Evolutionary conservation across 768 basidiomycete species (phyloP), one percentile per base, ranked within the genome.

Genomic region (Dentipellis fragilis): DNA sequence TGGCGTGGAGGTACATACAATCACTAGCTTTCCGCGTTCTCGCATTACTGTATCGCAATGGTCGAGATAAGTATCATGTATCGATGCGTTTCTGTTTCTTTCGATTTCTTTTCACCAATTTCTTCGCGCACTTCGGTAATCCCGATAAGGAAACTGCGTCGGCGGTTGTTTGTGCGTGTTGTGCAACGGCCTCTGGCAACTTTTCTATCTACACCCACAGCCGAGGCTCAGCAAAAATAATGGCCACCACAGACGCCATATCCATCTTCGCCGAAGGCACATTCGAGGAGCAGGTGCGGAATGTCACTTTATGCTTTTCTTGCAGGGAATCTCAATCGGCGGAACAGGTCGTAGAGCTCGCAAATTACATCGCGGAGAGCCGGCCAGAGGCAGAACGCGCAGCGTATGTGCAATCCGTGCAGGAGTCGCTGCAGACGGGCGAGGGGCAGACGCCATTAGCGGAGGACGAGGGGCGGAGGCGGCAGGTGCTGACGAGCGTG

Each of bases 251-350:
- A 62, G 89, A 91, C 72, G 87, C 88, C 40, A 75, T 92, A 55
- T 83, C 89, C 57, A 81, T 92, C 61, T 92, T 90, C 65, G 83
- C 87, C 17, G 90, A 93, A 71, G 90, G 90, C 51, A 91, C 89
- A 1, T 92, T 88, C 63, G 84, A 87, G 67, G 90, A 93, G 69
- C 87, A 91, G 81, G 89, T 87, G 29, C 29, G 29, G 29, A 51
- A 21, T 46, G 11, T 52, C 14, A 29, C 17, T 36, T 38, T 9
- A 45, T 14, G 8, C 1, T 16, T 0, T n/a, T 17, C n/a, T 45
- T 0, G n/a, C 0, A 16, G 1, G 19, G 42, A 3, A 9, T 7
- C 1, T 6, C n/a, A 16, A 45, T 45, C 19, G 14, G 4, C 9
- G 42, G 14, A 45, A 23, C 57, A 93, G 87, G 80, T 90, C 65